A percentile compares a stretch with the other conserved stretches of the same genome.
phyloP scores from a whole-genome alignment of 2,329 filamentous ascomycete species.

The Elsinoe arachidis region DNA sequence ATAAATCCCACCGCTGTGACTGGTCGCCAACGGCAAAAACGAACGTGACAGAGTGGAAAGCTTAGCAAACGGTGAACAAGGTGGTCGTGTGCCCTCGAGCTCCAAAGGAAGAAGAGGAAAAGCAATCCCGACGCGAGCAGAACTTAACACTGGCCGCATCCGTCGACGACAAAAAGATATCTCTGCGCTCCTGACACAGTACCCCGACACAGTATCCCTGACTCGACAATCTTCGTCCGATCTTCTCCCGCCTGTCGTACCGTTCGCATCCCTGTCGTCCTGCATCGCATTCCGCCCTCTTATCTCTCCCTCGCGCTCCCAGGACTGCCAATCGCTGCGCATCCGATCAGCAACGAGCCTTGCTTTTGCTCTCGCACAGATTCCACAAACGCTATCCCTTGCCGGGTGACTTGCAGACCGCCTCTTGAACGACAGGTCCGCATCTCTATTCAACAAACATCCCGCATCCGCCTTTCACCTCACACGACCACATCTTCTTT shows the following conservation, averaged over 20 bases:
- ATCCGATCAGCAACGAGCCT: conserved; percentile 1
- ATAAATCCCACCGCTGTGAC: neutral
- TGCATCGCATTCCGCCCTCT: conserved; percentile 3
- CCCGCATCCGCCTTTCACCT: neutral
- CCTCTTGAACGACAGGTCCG: conserved; percentile 3
- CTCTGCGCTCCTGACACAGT: neutral
- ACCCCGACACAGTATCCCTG: neutral
- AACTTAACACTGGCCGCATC: neutral
- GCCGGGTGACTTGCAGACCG: conserved; percentile 9
- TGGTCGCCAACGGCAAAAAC: conserved; percentile 9
- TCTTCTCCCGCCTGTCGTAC: neutral
- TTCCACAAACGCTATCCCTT: conserved; percentile 9
- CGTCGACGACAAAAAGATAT: neutral
- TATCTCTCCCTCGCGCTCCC: neutral
- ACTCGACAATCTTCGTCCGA: neutral
- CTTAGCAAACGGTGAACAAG: neutral
- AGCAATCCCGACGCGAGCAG: neutral
- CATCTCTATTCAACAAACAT: neutral
- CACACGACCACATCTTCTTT: conserved; percentile 2
- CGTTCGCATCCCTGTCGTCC: conserved; percentile 1
- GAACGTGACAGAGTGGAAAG: conserved; percentile 11
- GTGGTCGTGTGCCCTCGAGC: conserved; percentile 6
- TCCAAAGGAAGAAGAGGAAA: neutral
- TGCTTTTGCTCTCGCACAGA: conserved; percentile 2
- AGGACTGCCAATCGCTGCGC: conserved; percentile 1